phyloP scores from a whole-genome alignment of 257 asterid genomes.

The Mentha longifolia region DNA sequence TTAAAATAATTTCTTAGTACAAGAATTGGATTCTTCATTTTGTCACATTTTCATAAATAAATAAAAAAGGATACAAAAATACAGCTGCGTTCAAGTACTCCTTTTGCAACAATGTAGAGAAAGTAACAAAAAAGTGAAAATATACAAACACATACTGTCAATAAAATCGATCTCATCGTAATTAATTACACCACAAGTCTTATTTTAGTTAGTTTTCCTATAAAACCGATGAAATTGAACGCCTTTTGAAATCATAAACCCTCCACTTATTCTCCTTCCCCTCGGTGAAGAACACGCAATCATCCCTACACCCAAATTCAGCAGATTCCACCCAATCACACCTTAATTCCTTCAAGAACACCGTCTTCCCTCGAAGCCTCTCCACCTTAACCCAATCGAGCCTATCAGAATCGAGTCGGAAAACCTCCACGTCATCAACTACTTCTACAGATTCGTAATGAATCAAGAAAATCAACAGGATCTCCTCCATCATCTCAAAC shows the following conservation, averaged over 20 bases:
- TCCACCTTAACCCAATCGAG: constrained; percentile 23
- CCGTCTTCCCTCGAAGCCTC: constrained; percentile 12
- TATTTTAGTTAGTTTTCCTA: too few relatives aligned
- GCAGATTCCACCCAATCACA: constrained; percentile 9
- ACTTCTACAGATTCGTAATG: background rate
- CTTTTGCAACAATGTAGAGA: too few relatives aligned
- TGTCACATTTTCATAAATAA: too few relatives aligned
- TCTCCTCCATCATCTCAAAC: constrained; percentile 13
- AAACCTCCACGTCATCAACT: constrained; percentile 19
- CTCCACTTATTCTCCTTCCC: background rate
- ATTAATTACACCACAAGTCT: too few relatives aligned
- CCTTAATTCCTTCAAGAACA: constrained; percentile 1
- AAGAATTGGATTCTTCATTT: too few relatives aligned
- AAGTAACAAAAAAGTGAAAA: too few relatives aligned
- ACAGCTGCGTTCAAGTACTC: too few relatives aligned
- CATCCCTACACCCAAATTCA: constrained; percentile 6
- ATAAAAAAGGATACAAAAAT: too few relatives aligned
- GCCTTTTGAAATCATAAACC: constrained; percentile 3
- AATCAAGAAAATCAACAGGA: constrained; percentile 8
- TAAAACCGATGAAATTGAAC: background rate
- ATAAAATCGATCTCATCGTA: too few relatives aligned
- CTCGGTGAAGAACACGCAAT: constrained; percentile 14
- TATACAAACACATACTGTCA: too few relatives aligned
- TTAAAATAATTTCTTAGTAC: too few relatives aligned
- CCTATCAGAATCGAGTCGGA: background rate